A percentile compares a stretch with the other conserved stretches of the same genome.
Conservation (phyloP, 2,329 filamentous ascomycete species). For the Fusarium sarcochroum region DNA sequence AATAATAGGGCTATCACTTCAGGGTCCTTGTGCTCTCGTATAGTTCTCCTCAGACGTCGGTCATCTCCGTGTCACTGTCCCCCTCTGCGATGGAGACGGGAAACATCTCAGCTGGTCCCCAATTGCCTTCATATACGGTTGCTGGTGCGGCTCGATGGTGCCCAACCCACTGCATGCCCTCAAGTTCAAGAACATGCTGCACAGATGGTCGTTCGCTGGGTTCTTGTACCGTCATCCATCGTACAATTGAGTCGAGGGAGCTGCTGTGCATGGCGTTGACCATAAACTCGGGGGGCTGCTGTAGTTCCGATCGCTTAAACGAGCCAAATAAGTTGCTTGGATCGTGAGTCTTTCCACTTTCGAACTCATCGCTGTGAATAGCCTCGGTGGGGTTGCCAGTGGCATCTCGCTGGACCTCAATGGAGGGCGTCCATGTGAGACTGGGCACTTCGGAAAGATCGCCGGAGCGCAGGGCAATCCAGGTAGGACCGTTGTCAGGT, state of each 20-base stretch:
- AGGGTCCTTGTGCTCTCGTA: neutral
- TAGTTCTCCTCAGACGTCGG: conserved; percentile 62
- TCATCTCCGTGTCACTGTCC: conserved; percentile 71
- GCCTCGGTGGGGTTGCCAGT: conserved; percentile 65
- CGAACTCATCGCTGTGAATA: conserved; percentile 54
- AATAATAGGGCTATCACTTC: conserved; percentile 30
- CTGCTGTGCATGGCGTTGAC: conserved; percentile 77
- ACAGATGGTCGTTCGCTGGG: conserved; percentile 81
- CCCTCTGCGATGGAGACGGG: conserved; percentile 53
- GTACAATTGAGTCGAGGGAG: conserved; percentile 86
- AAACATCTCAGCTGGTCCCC: conserved; percentile 80
- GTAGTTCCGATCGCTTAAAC: conserved; percentile 64
- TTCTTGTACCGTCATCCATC: conserved; percentile 87
- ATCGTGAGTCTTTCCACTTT: conserved; percentile 52
- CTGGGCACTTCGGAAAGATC: conserved; percentile 91
- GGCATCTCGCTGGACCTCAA: conserved; percentile 79
- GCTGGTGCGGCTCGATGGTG: conserved; percentile 84
- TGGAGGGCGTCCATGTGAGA: conserved; percentile 84
- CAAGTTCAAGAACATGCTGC: conserved; percentile 78
- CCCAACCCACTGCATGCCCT: conserved; percentile 85
- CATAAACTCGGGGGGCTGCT: conserved; percentile 89
- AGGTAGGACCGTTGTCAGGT: conserved; percentile 91
- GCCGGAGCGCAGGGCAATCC: conserved; percentile 89
- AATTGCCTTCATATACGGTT: conserved; percentile 96
- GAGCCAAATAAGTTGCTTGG: conserved; percentile 59